Evolutionary conservation across 2,329 filamentous ascomycete species (phyloP), one percentile per base, ranked within the genome.

Genomic region (Hypoxylon rubiginosum): DNA sequence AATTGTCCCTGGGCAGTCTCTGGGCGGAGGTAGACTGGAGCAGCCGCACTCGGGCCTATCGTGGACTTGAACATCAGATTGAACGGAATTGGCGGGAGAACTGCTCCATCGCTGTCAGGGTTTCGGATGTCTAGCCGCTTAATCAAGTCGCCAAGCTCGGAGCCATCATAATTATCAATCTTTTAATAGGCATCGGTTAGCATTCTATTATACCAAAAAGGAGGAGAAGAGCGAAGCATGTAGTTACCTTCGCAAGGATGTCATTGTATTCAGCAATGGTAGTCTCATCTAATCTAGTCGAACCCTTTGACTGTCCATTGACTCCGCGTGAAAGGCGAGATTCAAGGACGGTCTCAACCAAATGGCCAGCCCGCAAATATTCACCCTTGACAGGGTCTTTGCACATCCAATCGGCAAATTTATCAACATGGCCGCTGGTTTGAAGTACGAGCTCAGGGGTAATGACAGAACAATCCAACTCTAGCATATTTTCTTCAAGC

Each of bases 391-490:
- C 89, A 43, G 88, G 88, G 76, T 91, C 89, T 76, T 88, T 89
- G 83, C 85, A 90, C 88, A 91, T 91, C 87, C 86, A 91, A 75
- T 91, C 88, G 71, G 89, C 88, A 75, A 91, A 91, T 77, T 90
- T 90, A 75, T 91, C 89, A 48, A 92, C 89, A 76, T 92, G 90
- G 49, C 90, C 90, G 73, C 83, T 85, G 30, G 90, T 91, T 81
- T 91, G 90, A 62, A 92, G 83, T 11, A 92, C 87, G 54, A 90
- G 85, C 73, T 91, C 71, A 19, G 96, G 96, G 34, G 95, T 98
- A 77, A 99, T 82, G 83, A 95, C 95, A 46, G 92, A 95, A 83
- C 93, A 97, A 82, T 97, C 94, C 71, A 97, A 89, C 83, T 97
- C 93, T 72, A 97, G 89, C 93, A 97, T 97, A 78, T 97, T 92